phyloP scores from a whole-genome alignment of 2,329 filamentous ascomycete species.

The Pseudogymnoascus pannorum region DNA sequence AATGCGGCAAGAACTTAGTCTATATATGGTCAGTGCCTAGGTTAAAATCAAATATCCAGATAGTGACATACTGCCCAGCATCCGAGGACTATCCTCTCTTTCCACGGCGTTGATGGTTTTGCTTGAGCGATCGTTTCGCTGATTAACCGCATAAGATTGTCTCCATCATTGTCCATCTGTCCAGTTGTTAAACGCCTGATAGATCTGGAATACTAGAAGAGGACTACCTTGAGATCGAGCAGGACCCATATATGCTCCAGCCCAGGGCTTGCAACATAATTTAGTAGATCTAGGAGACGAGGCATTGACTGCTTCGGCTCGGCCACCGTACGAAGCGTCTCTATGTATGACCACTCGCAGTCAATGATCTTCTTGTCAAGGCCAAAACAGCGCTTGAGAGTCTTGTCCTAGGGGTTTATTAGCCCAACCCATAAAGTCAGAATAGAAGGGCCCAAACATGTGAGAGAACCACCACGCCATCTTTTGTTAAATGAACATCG shows the following conservation, averaged over 20 bases:
- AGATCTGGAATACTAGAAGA: background rate
- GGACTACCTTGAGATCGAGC: conserved; percentile 74
- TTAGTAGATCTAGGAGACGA: conserved; percentile 64
- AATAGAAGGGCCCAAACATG: conserved; percentile 46
- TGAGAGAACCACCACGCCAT: conserved; percentile 77
- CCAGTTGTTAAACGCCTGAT: background rate
- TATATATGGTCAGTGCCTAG: conserved; percentile 23
- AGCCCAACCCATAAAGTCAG: background rate
- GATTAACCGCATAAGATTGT: conserved; percentile 63
- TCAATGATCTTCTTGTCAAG: conserved; percentile 64
- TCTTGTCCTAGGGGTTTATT: conserved; percentile 51
- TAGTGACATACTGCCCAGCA: conserved; percentile 61
- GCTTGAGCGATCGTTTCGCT: conserved; percentile 54
- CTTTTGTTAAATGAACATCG: conserved; percentile 74
- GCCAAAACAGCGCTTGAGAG: conserved; percentile 75
- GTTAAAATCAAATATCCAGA: background rate
- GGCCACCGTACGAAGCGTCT: conserved; percentile 57
- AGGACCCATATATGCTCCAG: conserved; percentile 69
- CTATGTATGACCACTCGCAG: conserved; percentile 68
- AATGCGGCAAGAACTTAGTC: conserved; percentile 61
- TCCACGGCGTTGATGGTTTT: conserved; percentile 52
- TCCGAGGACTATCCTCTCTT: conserved; percentile 66
- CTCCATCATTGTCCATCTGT: conserved; percentile 61
- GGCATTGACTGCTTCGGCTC: conserved; percentile 67
- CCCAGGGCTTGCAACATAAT: conserved; percentile 59